Base-by-base conservation (phyloP, 1,284 basidiomycete species). In the Cryptococcus floricola region DNA sequence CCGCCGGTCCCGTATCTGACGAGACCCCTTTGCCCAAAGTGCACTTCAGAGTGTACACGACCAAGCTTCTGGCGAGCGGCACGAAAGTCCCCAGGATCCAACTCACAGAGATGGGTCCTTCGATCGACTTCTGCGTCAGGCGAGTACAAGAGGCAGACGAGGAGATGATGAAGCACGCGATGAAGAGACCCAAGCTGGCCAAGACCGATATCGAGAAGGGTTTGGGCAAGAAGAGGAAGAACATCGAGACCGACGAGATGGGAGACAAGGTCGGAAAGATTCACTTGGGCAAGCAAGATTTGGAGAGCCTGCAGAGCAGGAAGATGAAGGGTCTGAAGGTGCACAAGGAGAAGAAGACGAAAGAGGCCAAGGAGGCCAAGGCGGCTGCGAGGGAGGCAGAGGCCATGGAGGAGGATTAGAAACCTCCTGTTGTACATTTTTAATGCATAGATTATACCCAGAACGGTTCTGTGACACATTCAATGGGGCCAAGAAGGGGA, bases 211-310 rank as follows among this genome's bases (percentile, higher is more conserved):
- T 91, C 48, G 90, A 91, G 79, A 87, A 83, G 73, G 91, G 91
- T 0, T 73, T 91, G n/a, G 91, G 89, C 41, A 91, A 90, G 82
- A 93, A 91, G 83, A 84, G 84, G 77, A 93, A 91, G 84, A 97
- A 97, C 76, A 76, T 94, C 75, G 92, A 96, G 80, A 91, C 93
- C 62, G 95, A 98, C 80, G 91, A 92, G 76, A 97, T 98, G 95
- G 95, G 95, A 56, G 92, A 98, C 77, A 78, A 94, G 77, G 84
- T 95, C 62, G 95, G 94, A 48, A 82, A 86, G 58, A 84, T 98
- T 52, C 95, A 98, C 76, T 77, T 98, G 48, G 90, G 81, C 56
- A 89, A 85, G 76, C 95, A 99, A 81, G 91, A 98, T 77, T 76
- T 99, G 65, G 78, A 73, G 63, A 88, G 83, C 78, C 71, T 98